Base-by-base conservation (phyloP, 331 rosid species). In the Quercus phellos region DNA sequence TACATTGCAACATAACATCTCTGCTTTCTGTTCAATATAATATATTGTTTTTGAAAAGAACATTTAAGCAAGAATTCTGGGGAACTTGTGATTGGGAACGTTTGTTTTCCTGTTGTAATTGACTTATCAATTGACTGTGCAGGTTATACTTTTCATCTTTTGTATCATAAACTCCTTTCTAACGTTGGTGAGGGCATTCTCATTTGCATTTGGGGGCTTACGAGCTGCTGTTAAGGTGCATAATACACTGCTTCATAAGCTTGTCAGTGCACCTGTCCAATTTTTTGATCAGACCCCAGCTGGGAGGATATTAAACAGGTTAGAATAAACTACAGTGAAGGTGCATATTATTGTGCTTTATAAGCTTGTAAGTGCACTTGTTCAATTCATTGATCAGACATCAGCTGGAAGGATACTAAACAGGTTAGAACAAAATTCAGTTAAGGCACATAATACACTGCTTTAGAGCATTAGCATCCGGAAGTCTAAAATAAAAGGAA, bases 261-360 rank as follows among this genome's bases (percentile, higher is more conserved):
- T 90, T 81, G 84, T 92, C 84, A 86, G 83, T 88, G 98, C 97
- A 67, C 97, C 97, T 70, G 89, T 87, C 50, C 91, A 81, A 74
- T 94, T 94, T 86, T 94, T 89, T 80, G 92, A 94, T 84, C 97
- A 84, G 82, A 94, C 93, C 71, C 97, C 98, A 0, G 85, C 87
- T 14, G 98, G 98, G 78, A 90, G 98, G 90, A 92, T 92, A 83
- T 77, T 92, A 73, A 94, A 92, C 89, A 94, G 98, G 98, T 94
- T 74, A 79, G 85, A 63, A 76, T 83, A 66, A 19, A 60, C 78
- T 71, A 70, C 35, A 46, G 16, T 46, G 53, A 46, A 46, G 53
- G 53, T 46, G 53, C 53, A 46, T 46, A 46, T 10, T 46, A 12
- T 46, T 10, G 53, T 46, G 14, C 17, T 46, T 46, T 46, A 46